Evolutionary conservation across 139 green algal genomes (phyloP).

Genomic region (Haematococcus lacustris): DNA sequence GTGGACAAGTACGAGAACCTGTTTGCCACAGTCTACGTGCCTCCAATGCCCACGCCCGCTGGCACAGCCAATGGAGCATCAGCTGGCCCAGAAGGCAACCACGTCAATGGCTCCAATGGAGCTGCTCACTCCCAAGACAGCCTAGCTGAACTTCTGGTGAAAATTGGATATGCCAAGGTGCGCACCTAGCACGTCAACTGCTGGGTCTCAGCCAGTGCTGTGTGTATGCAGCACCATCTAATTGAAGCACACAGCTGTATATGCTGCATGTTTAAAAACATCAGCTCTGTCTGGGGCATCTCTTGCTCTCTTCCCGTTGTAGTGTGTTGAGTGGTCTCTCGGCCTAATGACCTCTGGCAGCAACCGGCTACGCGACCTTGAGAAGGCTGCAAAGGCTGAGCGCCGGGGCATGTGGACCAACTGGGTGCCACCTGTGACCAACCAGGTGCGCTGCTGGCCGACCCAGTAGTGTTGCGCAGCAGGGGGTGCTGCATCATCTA

Average conservation of each 20-base stretch:
- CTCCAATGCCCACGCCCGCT: too few species aligned
- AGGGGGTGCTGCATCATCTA: too few species aligned
- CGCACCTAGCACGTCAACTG: too few species aligned
- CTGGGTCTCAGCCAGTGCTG: too few species aligned
- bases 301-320: too few species aligned
- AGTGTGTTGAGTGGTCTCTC: conserved; percentile 71
- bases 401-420: conserved; percentile 69
- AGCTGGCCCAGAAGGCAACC: too few species aligned
- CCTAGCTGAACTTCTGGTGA: conserved; percentile 62
- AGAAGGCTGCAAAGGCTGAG: conserved; percentile 73
- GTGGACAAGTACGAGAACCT: conserved; percentile 86
- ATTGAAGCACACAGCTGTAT: too few species aligned
- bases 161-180: conserved; percentile 51
- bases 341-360: conserved; percentile 64
- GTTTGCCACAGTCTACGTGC: conserved; percentile 53
- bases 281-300: too few species aligned
- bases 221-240: too few species aligned
- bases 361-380: conserved; percentile 66
- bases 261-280: too few species aligned
- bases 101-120: neutral
- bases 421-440: conserved; percentile 49
- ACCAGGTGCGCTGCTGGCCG: too few species aligned
- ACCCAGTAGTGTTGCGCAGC: too few species aligned
- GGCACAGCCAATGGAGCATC: neutral
- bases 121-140: conserved; percentile 24